Evolutionary conservation across 192 early-diverging fungal genomes (phyloP), one percentile per base, ranked within the genome.

Genomic region (Coemansia sp.): DNA sequence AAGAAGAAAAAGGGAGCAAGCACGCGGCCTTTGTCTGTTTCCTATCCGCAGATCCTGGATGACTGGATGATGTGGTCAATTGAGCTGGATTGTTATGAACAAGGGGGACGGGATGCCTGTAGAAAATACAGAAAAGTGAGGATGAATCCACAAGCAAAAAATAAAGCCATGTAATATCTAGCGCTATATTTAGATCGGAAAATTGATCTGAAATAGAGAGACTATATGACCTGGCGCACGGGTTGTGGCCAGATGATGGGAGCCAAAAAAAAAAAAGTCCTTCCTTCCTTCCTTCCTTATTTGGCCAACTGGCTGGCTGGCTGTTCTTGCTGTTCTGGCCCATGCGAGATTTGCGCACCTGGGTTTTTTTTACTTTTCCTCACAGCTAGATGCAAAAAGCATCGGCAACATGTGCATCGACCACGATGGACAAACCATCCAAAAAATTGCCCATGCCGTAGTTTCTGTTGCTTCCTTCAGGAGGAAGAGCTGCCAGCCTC

Each of bases 201-300:
- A 40, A 17, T 25, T 7, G 5, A n/a, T n/a, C 48, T 50, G 48
- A n/a, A n/a, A 50, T n/a, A 6, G 22, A 8, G 37, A 5, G 37
- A 20, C 20, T 58, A 40, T 40, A 58, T 58, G 56, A 58, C 39
- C 32, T 22, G 56, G n/a, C 14, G 3, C 56, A 41, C 22, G 39
- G 20, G 56, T 58, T 14, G 13, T 14, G 5, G 14, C 5, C 56
- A 58, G 56, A 58, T 58, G 56, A 58, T 58, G 51, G 51, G 51
- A 53, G 44, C 44, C 10, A 2, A 45, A 32, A 20, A 45, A 32
- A 32, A 32, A 32, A 32, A 32, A 32, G 32, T 4, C 32, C 32
- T 32, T 32, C 32, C 32, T n/a, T n/a, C n/a, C 32, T 32, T 32
- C 32, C 4, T 32, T 32, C 32, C 32, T 32, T 32, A 32, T 32